phyloP scores from a whole-genome alignment of 148 eudicot species.

The Vaccinium macrocarpon region DNA sequence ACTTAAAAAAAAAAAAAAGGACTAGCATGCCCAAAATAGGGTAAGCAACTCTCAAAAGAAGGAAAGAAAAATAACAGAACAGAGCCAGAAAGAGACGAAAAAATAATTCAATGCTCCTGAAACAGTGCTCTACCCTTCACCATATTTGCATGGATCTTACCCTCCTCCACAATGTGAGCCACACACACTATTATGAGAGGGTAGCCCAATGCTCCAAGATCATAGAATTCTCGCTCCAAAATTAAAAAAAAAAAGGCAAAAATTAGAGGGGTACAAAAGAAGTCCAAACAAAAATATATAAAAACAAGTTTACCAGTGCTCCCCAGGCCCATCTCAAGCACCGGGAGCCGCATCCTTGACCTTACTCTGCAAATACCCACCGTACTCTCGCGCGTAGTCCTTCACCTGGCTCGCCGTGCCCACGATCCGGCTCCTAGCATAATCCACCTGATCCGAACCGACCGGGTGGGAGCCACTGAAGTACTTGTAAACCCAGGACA shows the following conservation, averaged over 20 bases:
- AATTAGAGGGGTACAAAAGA: background rate
- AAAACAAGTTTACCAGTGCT: background rate
- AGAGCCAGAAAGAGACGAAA: background rate
- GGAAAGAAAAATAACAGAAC: background rate
- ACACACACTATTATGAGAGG: background rate
- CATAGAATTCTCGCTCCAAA: background rate
- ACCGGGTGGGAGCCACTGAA: slow-evolving; percentile 68
- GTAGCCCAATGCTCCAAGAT: background rate
- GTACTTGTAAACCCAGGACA: slow-evolving; percentile 72
- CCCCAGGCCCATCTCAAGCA: slow-evolving; percentile 38
- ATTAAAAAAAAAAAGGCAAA: background rate
- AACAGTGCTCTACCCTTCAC: background rate
- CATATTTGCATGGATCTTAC: background rate
- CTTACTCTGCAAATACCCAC: slow-evolving; percentile 76
- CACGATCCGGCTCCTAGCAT: slow-evolving; percentile 62
- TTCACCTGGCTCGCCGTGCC: slow-evolving; percentile 81
- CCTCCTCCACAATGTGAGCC: background rate
- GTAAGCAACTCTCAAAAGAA: background rate
- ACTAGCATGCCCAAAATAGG: background rate
- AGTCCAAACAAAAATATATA: background rate
- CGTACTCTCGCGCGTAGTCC: slow-evolving; percentile 87
- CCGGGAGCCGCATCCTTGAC: slow-evolving; percentile 95
- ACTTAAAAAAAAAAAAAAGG: too few relatives aligned
- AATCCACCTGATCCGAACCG: slow-evolving; percentile 81
- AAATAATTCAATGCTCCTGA: background rate